Evolutionary conservation across 495 filamentous ascomycete genomes (phyloP), one percentile per base, ranked within the genome.

Genomic region (Terfezia claveryi): DNA sequence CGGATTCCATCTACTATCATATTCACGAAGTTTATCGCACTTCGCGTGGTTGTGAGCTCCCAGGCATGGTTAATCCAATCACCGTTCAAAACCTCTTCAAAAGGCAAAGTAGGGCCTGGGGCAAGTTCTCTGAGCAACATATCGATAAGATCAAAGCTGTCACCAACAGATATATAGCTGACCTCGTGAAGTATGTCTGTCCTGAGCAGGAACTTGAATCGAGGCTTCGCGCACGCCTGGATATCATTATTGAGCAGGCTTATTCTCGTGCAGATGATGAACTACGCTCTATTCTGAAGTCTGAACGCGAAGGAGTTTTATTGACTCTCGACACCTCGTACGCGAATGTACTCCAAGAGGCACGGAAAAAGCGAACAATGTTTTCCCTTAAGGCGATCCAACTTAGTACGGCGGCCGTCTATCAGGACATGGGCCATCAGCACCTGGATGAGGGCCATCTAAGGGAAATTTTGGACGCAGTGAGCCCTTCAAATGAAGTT

Each of bases 311-410:
- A 2, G 69, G 68, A 0, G 66, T 66, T 9, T 58, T 70, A 9
- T 56, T 68, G 36, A 72, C 70, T 0, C 59, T 67, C 3, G 69
- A 72, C 53, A 59, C 65, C 46, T 67, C 66, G 50, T 70, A 63
- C 54, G 58, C 61, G 17, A 61, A 66, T 1, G 69, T 55, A 17
- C 58, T 73, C 9, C 57, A 57, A 5, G 38, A 44, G 10, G 62
- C 59, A 4, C 59, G 68, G 4, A 57, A 68, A 50, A 52, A 63
- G 20, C 52, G 67, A 16, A 52, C 4, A 41, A 46, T 46, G 41
- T 20, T 46, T 20, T 1, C 41, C 14, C 41, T 46, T 5, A 2
- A 20, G 1, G 46, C 56, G 20, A 58, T 36, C 51, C 52, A n/a
- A 10, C 52, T 27, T 38, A 54, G 14, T 8, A 20, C 12, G 14